These are phyloP conservation scores for Sinapis alba DNA, from an alignment of 441 rosid genomes.

Conservation along the genomic window DNA sequence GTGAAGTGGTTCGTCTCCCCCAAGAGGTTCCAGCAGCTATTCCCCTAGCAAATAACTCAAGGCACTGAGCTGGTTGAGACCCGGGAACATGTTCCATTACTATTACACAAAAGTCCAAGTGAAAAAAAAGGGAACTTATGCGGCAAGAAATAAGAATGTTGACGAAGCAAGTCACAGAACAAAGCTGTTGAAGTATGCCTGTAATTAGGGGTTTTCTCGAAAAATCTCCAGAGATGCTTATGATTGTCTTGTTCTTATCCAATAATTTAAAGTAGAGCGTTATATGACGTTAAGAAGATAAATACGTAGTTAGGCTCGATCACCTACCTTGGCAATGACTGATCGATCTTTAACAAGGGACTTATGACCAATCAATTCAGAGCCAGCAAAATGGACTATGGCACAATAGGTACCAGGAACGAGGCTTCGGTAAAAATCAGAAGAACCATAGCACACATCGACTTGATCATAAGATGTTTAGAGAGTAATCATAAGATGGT, in stretches of 20 bases:
- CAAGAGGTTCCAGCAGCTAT: slow-evolving; percentile 73
- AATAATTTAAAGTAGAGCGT: slow-evolving; percentile 41
- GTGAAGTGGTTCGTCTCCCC: slow-evolving; percentile 87
- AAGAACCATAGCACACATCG: slow-evolving; percentile 9
- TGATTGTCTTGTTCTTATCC: slow-evolving; percentile 47
- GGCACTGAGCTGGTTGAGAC: slow-evolving; percentile 58
- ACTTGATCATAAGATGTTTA: background rate
- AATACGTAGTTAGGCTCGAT: background rate
- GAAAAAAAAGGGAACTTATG: background rate
- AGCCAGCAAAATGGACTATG: background rate
- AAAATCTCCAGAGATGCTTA: slow-evolving; percentile 85
- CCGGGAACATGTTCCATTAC: slow-evolving; percentile 62
- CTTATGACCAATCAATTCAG: background rate
- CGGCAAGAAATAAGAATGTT: background rate
- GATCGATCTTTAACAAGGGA: slow-evolving; percentile 60
- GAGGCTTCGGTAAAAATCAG: slow-evolving; percentile 48
- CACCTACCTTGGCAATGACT: slow-evolving; percentile 51
- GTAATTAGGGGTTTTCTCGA: slow-evolving; percentile 88
- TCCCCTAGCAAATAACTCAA: slow-evolving; percentile 85
- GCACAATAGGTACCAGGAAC: slow-evolving; percentile 69
- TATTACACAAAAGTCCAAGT: slow-evolving; percentile 43
- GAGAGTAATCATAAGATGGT: background rate
- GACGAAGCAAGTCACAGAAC: background rate
- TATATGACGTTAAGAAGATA: slow-evolving; percentile 21
- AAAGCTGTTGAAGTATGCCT: slow-evolving; percentile 47